Evolutionary conservation across 345 rosid species (phyloP).

Genomic region (Dipteronia dyeriana): DNA sequence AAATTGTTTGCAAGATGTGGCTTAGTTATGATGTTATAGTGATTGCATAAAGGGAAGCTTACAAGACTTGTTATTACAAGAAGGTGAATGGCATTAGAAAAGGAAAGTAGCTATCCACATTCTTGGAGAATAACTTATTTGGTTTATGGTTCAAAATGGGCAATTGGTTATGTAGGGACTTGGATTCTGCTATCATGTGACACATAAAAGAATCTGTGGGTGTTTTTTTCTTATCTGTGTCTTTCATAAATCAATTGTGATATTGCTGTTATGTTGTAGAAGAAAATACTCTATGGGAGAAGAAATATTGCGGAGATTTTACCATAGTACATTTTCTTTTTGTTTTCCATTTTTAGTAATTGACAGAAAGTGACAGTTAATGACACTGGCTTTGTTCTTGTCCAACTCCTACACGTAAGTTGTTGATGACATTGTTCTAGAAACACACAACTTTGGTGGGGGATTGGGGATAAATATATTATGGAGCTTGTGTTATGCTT

Average conservation of each 20-base stretch:
- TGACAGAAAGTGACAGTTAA: not conserved
- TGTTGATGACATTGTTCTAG: not conserved
- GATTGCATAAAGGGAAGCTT: not conserved
- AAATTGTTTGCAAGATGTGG: not conserved
- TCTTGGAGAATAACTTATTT: not conserved
- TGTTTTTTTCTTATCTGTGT: not conserved
- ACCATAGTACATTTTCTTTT: not conserved
- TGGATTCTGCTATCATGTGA: not conserved
- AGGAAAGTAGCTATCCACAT: not conserved
- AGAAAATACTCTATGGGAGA: not conserved
- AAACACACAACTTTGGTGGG: not conserved
- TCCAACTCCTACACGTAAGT: not conserved
- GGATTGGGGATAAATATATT: not conserved
- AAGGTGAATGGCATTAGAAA: not conserved
- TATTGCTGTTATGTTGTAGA: not conserved
- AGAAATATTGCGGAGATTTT: not conserved
- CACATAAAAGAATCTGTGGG: not conserved
- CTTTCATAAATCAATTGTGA: not conserved
- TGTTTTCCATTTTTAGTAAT: not conserved
- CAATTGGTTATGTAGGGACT: not conserved
- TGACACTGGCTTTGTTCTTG: not conserved
- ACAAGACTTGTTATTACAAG: not conserved
- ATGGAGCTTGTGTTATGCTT: not conserved
- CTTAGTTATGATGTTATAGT: not conserved
- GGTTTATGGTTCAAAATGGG: constrained; percentile 1